phyloP scores from a whole-genome alignment of 345 rosid genomes.

The Melaleuca quinquenervia region DNA sequence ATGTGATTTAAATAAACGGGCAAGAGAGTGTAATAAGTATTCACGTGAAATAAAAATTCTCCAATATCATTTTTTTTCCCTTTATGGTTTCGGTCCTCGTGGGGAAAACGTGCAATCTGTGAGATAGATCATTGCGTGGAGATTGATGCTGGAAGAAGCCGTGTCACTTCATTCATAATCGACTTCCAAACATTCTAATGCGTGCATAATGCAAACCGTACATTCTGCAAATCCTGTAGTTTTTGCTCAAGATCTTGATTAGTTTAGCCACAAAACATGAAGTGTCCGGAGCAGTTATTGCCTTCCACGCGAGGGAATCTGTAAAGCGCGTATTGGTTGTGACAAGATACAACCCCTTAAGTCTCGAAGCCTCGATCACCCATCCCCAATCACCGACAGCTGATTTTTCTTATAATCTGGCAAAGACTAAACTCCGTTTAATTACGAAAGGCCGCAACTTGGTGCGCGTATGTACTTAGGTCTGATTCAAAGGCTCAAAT shows the following conservation, averaged over 20 bases:
- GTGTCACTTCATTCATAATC: background rate
- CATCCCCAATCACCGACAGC: background rate
- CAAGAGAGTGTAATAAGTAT: background rate
- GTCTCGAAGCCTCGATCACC: background rate
- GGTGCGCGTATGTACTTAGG: background rate
- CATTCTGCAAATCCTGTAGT: background rate
- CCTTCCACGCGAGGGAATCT: background rate
- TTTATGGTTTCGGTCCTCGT: background rate
- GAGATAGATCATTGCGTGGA: background rate
- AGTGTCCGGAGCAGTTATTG: background rate
- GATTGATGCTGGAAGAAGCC: background rate
- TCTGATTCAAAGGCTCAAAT: background rate
- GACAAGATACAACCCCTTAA: background rate
- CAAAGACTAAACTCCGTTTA: background rate
- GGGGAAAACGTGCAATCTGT: background rate
- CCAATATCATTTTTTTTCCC: no score
- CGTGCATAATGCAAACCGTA: background rate
- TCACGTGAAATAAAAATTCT: background rate
- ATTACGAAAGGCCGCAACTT: background rate
- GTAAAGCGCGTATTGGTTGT: background rate
- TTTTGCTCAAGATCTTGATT: background rate
- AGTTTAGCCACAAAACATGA: background rate
- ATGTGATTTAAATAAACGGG: background rate
- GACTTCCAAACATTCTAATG: background rate
- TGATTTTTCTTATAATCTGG: background rate